Evolutionary conservation across 192 early-diverging fungal species (phyloP), one percentile per base, ranked within the genome.

Genomic region (Coemansia sp.): DNA sequence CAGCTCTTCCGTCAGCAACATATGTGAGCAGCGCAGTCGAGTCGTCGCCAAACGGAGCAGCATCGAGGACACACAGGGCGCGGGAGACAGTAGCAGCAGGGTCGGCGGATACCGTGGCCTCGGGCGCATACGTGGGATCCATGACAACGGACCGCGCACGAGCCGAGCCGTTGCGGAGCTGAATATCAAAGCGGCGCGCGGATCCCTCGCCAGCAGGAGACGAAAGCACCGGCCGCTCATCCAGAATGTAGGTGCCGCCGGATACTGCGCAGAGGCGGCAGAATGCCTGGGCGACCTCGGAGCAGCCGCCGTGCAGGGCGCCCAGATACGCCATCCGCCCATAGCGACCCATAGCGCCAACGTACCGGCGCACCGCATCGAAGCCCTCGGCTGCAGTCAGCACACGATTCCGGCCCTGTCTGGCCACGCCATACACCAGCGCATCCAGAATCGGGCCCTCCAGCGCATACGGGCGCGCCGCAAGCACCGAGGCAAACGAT

Each of bases 201-300:
- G 32, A 2, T 56, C 62, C 81, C 66, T 6, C 53, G 58, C 61
- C 80, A 77, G 40, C 38, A 13, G 69, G 61, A 0, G 52, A 82
- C 70, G 42, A 18, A 26, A 72, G 52, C 0, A 70, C 64, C 10
- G 92, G 56, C 0, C 71, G 65, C 56, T 89, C 86, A 42, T 86
- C 81, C 23, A 98, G 79, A 65, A 98, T 92, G 65, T 96, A 98
- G 11, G 88, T 90, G 16, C 96, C 95, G 32, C 94, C 94, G 70
- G 92, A 88, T 1, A 98, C 96, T 8, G 96, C 96, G 45, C 90
- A 93, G 6, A 91, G 73, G 61, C 95, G 87, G 78, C 94, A 95
- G 76, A 97, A 96, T 7, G 93, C 89, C 75, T 98, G 96, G 1
- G 91, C 84, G 13, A 96, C 82, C 76, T 98, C 95, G 47, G 92